A percentile compares a stretch with the other conserved stretches of the same genome.
Evolutionary conservation across 2,329 filamentous ascomycete genomes (phyloP).

Genomic region (Aphanocladium album): DNA sequence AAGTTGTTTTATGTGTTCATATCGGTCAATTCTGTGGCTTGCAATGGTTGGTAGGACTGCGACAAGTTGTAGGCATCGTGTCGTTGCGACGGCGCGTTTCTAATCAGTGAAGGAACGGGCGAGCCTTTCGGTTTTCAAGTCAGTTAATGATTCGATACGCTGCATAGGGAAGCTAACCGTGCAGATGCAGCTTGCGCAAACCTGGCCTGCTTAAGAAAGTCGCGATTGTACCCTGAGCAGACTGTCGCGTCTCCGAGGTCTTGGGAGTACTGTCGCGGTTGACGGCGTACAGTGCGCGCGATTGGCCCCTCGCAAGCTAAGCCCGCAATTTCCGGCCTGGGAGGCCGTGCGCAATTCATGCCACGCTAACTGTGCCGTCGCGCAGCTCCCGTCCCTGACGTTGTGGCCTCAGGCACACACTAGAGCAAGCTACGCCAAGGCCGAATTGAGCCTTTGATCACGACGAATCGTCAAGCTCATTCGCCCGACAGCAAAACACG

Average conservation of each 20-base stretch:
- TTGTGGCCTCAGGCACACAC: conserved; percentile 13
- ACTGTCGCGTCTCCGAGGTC: conserved; percentile 12
- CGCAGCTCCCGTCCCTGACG: conserved; percentile 1
- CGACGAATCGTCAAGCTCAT: conserved; percentile 4
- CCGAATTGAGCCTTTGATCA: conserved; percentile 9
- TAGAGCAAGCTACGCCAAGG: conserved; percentile 1
- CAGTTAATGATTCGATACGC: neutral
- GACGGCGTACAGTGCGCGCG: conserved; percentile 14
- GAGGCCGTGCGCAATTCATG: conserved; percentile 4
- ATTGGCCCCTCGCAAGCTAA: neutral
- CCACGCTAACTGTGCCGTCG: conserved; percentile 13
- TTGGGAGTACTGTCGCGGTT: conserved; percentile 10
- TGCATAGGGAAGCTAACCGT: neutral
- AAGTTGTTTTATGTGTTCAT: conserved; percentile 23
- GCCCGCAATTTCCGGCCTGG: neutral
- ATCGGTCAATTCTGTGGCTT: conserved; percentile 21
- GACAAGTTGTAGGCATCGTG: conserved; percentile 10
- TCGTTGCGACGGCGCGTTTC: conserved; percentile 13
- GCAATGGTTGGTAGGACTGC: conserved; percentile 18
- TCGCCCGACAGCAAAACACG: neutral
- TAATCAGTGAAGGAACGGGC: neutral
- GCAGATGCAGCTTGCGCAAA: conserved; percentile 6
- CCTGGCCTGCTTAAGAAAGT: neutral
- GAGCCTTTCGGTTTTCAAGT: neutral
- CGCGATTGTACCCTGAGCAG: conserved; percentile 1